Conservation (phyloP, 202 grass and related monocot species). For the Alloteropsis angusta region DNA sequence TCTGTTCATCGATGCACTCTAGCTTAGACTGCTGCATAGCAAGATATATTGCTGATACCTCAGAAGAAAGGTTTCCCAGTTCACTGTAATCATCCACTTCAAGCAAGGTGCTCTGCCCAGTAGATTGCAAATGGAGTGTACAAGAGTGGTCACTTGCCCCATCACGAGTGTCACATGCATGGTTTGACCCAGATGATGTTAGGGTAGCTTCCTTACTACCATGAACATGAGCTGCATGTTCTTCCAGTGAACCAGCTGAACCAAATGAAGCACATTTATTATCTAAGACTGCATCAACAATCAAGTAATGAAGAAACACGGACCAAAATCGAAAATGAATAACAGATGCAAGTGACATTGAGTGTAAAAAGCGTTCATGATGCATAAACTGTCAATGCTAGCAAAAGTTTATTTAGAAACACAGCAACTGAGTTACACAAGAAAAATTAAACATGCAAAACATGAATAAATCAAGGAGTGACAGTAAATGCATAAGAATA, state of each 20-base stretch:
- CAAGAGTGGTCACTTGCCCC: slow-evolving; percentile 6
- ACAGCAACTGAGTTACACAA: background rate
- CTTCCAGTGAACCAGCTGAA: slow-evolving; percentile 13
- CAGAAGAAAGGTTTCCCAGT: slow-evolving; percentile 71
- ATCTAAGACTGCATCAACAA: slow-evolving; percentile 6
- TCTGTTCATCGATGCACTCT: slow-evolving; percentile 80
- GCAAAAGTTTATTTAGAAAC: background rate
- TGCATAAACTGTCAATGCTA: background rate
- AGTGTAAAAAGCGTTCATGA: background rate
- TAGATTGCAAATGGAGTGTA: slow-evolving; percentile 30
- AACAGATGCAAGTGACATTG: background rate
- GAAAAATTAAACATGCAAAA: background rate
- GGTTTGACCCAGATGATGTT: slow-evolving; percentile 30
- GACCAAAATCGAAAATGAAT: background rate
- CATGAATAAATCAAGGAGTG: background rate
- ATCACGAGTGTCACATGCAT: background rate
- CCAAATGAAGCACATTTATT: background rate
- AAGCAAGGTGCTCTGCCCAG: slow-evolving; percentile 33
- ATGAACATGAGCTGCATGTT: slow-evolving; percentile 10
- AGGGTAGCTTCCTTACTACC: background rate
- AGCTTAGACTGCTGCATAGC: slow-evolving; percentile 73
- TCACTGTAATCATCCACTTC: slow-evolving; percentile 61
- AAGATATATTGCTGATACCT: slow-evolving; percentile 88
- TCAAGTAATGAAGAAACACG: slow-evolving; percentile 1
- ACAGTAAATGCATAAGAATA: background rate